Conservation (phyloP, 371 early-diverging fungal species). For the Mucor plumbeus region DNA sequence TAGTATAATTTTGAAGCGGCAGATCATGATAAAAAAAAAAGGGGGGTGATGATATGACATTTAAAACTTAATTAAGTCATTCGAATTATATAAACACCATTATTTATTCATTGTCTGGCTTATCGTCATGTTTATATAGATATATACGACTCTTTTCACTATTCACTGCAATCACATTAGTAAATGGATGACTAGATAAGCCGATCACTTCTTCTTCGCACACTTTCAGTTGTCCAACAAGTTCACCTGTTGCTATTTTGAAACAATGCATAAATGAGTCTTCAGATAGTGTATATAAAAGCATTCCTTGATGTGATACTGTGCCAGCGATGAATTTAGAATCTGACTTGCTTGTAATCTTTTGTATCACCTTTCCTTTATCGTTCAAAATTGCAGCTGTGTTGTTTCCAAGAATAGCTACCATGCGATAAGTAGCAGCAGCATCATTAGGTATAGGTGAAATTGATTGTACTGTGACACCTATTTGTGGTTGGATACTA, state of each 20-base stretch:
- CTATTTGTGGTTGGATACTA: constrained; percentile 53
- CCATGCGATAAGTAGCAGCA: constrained; percentile 52
- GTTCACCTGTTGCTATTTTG: constrained; percentile 54
- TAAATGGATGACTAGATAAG: constrained; percentile 73
- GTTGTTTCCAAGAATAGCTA: constrained; percentile 75
- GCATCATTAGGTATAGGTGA: constrained; percentile 52
- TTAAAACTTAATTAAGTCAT: too few species aligned
- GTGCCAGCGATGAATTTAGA: constrained; percentile 68
- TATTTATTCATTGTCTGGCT: too few species aligned
- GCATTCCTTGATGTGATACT: constrained; percentile 77
- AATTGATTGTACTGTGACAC: constrained; percentile 22
- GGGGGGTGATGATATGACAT: too few species aligned
- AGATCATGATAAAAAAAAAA: too few species aligned
- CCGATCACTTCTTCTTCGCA: constrained; percentile 73
- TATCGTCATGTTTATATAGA: constrained; percentile 48
- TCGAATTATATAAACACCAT: too few species aligned
- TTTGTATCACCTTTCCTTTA: constrained; percentile 59
- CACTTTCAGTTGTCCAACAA: constrained; percentile 39
- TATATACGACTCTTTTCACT: constrained; percentile 71
- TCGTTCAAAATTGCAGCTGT: constrained; percentile 64
- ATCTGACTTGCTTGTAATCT: constrained; percentile 40
- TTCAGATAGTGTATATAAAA: constrained; percentile 75
- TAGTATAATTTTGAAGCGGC: too few species aligned
- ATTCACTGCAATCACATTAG: constrained; percentile 75
- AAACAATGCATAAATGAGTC: constrained; percentile 67